Percentiles rank a stretch among this genome's conserved stretches.
Conservation (phyloP, 2,329 filamentous ascomycete species). For the Diplodia corticola region DNA sequence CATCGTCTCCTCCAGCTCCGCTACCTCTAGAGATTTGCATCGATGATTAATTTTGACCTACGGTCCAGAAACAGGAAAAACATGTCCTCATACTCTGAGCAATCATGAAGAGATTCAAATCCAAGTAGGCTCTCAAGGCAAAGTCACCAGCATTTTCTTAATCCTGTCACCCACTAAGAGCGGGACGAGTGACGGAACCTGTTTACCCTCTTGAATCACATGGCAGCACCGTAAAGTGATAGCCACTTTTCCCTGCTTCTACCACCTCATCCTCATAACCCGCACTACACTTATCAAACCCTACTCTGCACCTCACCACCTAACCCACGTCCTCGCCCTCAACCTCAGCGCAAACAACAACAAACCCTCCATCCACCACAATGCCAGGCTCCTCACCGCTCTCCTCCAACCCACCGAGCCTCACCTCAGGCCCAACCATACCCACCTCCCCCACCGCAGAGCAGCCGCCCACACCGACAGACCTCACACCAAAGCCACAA, state of each 20-base stretch:
- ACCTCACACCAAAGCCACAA: neutral
- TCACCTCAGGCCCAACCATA: neutral
- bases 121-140: neutral
- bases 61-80: neutral
- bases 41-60: neutral
- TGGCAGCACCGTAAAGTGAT: neutral
- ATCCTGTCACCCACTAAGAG: neutral
- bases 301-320: neutral
- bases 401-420: neutral
- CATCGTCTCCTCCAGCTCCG: neutral
- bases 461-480: neutral
- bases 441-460: neutral
- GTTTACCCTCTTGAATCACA: neutral
- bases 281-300: neutral
- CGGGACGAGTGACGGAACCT: neutral
- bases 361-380: neutral
- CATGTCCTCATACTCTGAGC: neutral
- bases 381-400: neutral
- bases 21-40: neutral
- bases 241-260: neutral
- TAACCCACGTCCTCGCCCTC: neutral
- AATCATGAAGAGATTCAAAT: neutral
- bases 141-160: neutral
- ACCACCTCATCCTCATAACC: neutral
- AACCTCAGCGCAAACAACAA: neutral